These are phyloP conservation scores for Kluyveromyces sp. DNA, from an alignment of 1,139 yeast species.

Conservation along the genomic window DNA sequence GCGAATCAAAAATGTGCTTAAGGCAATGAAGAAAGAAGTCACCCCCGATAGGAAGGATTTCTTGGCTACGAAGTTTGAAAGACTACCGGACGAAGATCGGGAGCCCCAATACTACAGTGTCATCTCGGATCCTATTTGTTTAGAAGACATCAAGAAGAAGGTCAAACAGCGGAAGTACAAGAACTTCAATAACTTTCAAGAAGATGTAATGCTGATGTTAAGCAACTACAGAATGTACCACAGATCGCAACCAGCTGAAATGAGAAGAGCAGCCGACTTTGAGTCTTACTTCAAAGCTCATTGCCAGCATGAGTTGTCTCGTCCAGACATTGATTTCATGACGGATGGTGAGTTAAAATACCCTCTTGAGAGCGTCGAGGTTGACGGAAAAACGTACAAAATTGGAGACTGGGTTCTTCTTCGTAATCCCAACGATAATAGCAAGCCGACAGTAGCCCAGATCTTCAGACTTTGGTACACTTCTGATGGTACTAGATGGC, in stretches of 20 bases:
- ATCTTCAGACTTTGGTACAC: conserved; percentile 84
- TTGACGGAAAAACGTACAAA: conserved; percentile 63
- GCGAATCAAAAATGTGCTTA: conserved; percentile 77
- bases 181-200: conserved; percentile 66
- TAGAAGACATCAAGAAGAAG: conserved; percentile 74
- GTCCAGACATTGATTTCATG: conserved; percentile 75
- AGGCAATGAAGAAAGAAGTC: conserved; percentile 69
- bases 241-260: conserved; percentile 47
- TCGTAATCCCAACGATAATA: conserved; percentile 77
- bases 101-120: conserved; percentile 62
- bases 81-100: conserved; percentile 65
- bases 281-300: conserved; percentile 56
- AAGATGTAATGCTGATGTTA: conserved; percentile 70
- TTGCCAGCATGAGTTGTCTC: conserved; percentile 64
- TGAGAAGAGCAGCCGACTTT: conserved; percentile 53
- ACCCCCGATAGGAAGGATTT: conserved; percentile 45
- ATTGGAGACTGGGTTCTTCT: conserved; percentile 96
- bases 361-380: conserved; percentile 70
- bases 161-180: conserved; percentile 81
- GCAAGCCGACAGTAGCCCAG: conserved; percentile 90
- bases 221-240: conserved; percentile 64
- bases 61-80: conserved; percentile 63
- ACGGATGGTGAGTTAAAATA: conserved; percentile 64
- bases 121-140: conserved; percentile 65
- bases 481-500: conserved; percentile 75